Evolutionary conservation across 1,284 basidiomycete genomes (phyloP), one percentile per base, ranked within the genome.

Genomic region (Puccinia polysora): DNA sequence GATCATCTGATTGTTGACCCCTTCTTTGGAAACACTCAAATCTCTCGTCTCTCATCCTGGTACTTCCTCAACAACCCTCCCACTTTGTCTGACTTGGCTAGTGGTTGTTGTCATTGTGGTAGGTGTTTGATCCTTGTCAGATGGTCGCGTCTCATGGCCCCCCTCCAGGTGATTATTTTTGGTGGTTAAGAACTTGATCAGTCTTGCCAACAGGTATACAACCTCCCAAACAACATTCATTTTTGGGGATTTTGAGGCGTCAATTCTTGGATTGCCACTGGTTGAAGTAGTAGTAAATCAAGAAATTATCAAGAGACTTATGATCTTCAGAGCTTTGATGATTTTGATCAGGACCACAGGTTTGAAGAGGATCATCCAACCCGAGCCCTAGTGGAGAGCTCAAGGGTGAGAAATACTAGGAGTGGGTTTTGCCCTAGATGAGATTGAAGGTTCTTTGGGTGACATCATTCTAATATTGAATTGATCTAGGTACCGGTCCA

Each of bases 321-420:
- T 12, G 12, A 58, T 32, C 32, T 38, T 18, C 2, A 58, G 20
- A 8, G 55, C 40, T 10, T 36, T 6, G 25, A 58, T 23, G n/a
- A 58, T 5, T 30, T 58, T 58, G 12, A 32, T 5, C 10, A 58
- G 25, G n/a, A 58, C 18, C 6, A 58, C 10, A 1, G 55, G 55
- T 14, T 58, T 36, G 34, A 32, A 58, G 8, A 58, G n/a, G 18
- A 58, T 38, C 55, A 58, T 58, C 55, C 25, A 58, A 20, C 55
- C 55, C 12, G 55, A n/a, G n/a, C n/a, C n/a, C n/a, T n/a, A n/a
- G n/a, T n/a, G n/a, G n/a, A n/a, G n/a, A n/a, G n/a, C n/a, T n/a
- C n/a, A n/a, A n/a, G n/a, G n/a, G n/a, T n/a, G n/a, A n/a, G n/a
- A n/a, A n/a, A n/a, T n/a, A n/a, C n/a, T n/a, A n/a, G n/a, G n/a